phyloP scores from a whole-genome alignment of 495 filamentous ascomycete species.

The Hypoxylon lenormandii region DNA sequence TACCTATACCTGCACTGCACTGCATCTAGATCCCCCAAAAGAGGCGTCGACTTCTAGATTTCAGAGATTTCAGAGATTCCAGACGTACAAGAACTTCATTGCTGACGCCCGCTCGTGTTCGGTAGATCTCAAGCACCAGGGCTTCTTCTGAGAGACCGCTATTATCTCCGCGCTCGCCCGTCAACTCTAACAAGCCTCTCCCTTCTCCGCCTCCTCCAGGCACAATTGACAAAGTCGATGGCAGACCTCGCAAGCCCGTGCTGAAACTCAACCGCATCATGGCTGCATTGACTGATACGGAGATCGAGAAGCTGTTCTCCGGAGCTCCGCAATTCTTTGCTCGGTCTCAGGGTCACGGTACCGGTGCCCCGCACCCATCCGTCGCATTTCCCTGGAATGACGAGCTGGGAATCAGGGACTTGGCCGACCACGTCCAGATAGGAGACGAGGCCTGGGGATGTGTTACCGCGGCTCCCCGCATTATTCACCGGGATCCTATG shows the following conservation, averaged over 20 bases:
- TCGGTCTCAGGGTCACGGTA: conserved; percentile 65
- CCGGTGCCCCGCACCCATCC: conserved; percentile 69
- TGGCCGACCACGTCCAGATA: conserved; percentile 71
- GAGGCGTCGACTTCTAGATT: neutral
- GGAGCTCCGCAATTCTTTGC: conserved; percentile 81
- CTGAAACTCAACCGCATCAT: conserved; percentile 66
- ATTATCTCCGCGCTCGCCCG: conserved; percentile 53
- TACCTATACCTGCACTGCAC: too few species aligned
- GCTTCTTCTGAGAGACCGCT: conserved; percentile 48
- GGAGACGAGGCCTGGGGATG: conserved; percentile 67
- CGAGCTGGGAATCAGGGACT: conserved; percentile 68
- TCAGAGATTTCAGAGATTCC: too few species aligned
- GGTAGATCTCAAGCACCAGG: conserved; percentile 40
- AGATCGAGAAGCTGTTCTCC: conserved; percentile 77
- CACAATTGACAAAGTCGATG: conserved; percentile 56
- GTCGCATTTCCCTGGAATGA: conserved; percentile 79
- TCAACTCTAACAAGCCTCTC: conserved; percentile 65
- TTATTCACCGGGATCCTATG: conserved; percentile 58
- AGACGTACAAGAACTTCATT: neutral
- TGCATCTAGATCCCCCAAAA: neutral
- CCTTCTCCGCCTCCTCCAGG: conserved; percentile 64
- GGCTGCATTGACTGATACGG: conserved; percentile 68
- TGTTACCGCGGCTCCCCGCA: conserved; percentile 65
- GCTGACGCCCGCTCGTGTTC: conserved; percentile 18
- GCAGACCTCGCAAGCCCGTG: conserved; percentile 55